Base-by-base conservation (phyloP, 192 early-diverging fungal species). In the Entomortierella parvispora region DNA sequence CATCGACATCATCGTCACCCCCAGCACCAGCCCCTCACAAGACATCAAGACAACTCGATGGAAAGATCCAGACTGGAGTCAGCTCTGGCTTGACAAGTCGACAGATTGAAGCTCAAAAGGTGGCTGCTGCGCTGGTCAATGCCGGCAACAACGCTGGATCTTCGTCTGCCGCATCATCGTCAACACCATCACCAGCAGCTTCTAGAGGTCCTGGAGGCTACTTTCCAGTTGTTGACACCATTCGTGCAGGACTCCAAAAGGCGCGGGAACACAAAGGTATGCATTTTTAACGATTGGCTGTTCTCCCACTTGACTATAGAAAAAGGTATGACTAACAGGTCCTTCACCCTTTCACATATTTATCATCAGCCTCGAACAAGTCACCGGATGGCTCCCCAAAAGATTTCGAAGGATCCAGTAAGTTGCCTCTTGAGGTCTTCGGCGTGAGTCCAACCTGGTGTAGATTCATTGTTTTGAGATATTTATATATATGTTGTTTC, bases 191-290 rank as follows among this genome's bases (percentile, higher is more conserved):
- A 40, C 37, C 37, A n/a, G 42, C 70, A 22, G 40, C 68, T 15
- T 42, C 68, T 32, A 48, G 71, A 14, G 43, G 49, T n/a, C 26
- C 33, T 8, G 63, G 60, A 51, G 71, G 58, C 25, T 68, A 66
- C 47, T 76, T 76, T 31, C 71, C 71, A 26, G 71, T 76, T 37
- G 71, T 62, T 11, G 71, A 76, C 15, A 31, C 58, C 14, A 45
- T 67, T 28, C 65, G 71, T n/a, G 49, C 54, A 6, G 62, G 57
- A 10, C 42, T 45, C 3, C 11, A 45, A 26, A 72, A 72, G n/a
- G 53, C 48, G 11, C 46, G 53, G 2, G 54, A 67, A 15, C 45
- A 17, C 17, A 68, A 52, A 58, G 20, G 65, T 49, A 32, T 22
- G 44, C 12, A 28, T n/a, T 11, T 34, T 15, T 62, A 15, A 6